phyloP scores from a whole-genome alignment of 345 rosid species.

The Sisymbrium altissimum region DNA sequence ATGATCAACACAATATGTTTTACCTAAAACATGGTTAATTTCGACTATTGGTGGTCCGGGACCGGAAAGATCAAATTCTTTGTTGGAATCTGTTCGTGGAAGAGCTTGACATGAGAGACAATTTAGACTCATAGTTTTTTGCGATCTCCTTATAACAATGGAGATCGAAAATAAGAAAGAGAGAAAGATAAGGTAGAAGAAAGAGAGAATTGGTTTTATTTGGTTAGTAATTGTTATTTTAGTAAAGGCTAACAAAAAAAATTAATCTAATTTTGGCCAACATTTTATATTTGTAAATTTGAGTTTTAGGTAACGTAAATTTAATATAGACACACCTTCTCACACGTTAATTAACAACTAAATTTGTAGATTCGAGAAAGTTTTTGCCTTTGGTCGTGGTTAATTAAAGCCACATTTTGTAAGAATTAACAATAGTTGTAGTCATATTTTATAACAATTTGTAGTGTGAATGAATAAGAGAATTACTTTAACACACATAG shows the following conservation, averaged over 20 bases:
- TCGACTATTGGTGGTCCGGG: slow-evolving; percentile 28
- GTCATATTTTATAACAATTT: not conserved
- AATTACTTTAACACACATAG: too few species aligned
- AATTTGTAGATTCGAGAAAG: not conserved
- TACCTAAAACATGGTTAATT: slow-evolving; percentile 35
- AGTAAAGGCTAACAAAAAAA: slow-evolving; percentile 22
- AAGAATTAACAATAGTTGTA: not conserved
- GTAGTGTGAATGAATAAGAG: slow-evolving; percentile 6
- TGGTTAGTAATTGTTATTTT: slow-evolving; percentile 13
- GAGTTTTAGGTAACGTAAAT: not conserved
- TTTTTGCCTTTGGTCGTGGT: not conserved
- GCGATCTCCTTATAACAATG: slow-evolving; percentile 10
- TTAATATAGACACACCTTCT: not conserved
- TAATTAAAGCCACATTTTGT: not conserved
- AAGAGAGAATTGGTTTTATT: slow-evolving; percentile 22
- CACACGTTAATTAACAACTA: not conserved
- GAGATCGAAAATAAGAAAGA: slow-evolving; percentile 5
- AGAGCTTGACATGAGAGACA: slow-evolving; percentile 55
- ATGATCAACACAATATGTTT: slow-evolving; percentile 18
- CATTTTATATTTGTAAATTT: slow-evolving; percentile 7
- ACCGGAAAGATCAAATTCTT: slow-evolving; percentile 14
- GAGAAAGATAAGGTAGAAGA: not conserved
- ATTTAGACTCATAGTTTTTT: slow-evolving; percentile 48
- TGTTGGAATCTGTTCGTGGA: slow-evolving; percentile 27
- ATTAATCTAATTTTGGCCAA: slow-evolving; percentile 12